These are phyloP conservation scores for Aspergillus campestris DNA, from an alignment of 495 filamentous ascomycete genomes.

Conservation along the genomic window DNA sequence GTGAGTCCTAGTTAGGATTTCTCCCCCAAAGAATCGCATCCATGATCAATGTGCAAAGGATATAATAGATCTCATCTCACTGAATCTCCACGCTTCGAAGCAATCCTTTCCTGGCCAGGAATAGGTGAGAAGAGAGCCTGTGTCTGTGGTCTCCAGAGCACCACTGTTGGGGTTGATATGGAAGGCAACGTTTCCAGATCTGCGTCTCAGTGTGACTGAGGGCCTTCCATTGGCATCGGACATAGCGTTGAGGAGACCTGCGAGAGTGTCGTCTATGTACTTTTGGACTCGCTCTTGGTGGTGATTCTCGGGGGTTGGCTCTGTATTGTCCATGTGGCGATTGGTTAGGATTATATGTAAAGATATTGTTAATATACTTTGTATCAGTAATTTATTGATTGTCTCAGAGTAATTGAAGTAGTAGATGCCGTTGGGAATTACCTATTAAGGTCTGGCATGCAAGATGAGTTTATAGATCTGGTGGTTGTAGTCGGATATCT, in stretches of 20 bases:
- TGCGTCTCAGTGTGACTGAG: conserved; percentile 24
- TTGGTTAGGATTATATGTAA: neutral
- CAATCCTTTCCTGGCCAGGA: conserved; percentile 51
- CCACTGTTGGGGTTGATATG: conserved; percentile 21
- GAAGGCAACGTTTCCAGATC: conserved; percentile 12
- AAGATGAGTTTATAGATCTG: no score
- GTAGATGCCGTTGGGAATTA: no score
- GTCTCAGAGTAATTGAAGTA: no score
- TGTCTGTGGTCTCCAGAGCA: conserved; percentile 19
- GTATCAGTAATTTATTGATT: no score
- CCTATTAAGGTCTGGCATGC: no score
- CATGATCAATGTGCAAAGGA: no score
- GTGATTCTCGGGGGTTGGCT: neutral
- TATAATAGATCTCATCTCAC: conserved; percentile 26
- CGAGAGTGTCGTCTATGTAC: conserved; percentile 28
- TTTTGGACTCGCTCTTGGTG: conserved; percentile 11
- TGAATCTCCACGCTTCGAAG: conserved; percentile 59
- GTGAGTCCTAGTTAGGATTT: neutral
- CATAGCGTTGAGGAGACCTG: conserved; percentile 18
- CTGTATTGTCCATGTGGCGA: neutral
- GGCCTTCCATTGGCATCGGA: conserved; percentile 18
- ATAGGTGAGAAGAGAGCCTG: conserved; percentile 19
- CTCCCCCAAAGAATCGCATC: no score
- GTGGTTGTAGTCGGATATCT: no score
- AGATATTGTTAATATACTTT: no score